Evolutionary conservation across 2,329 filamentous ascomycete genomes (phyloP).

Genomic region (Beauveria scarabaeidicola): DNA sequence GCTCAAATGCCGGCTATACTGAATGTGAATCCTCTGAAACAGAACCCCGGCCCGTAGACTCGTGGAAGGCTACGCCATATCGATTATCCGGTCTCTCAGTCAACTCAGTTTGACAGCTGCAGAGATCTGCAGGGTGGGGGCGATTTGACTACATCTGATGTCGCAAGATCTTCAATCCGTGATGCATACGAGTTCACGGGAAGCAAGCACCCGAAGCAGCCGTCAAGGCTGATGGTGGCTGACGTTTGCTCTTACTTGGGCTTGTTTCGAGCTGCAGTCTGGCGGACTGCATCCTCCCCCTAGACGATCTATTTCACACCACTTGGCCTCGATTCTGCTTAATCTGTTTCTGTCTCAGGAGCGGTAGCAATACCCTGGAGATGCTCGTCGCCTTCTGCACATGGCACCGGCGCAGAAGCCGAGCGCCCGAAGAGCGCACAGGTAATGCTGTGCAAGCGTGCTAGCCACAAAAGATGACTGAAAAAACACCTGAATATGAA

Average conservation of each 20-base stretch:
- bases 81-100: neutral
- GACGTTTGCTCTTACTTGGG: neutral
- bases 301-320: neutral
- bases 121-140: neutral
- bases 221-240: neutral
- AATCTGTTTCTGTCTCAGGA: neutral
- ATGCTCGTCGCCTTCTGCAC: neutral
- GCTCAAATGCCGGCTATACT: neutral
- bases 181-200: neutral
- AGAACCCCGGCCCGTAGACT: neutral
- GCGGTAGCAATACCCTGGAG: neutral
- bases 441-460: neutral
- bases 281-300: neutral
- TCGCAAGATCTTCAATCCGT: neutral
- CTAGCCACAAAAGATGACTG: neutral
- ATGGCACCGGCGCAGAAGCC: neutral
- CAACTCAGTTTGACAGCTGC: too few relatives aligned
- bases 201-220: neutral
- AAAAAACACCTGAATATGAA: neutral
- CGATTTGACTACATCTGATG: neutral
- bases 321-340: neutral
- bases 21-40: neutral
- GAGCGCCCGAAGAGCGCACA: neutral
- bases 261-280: neutral
- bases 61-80: neutral